Evolutionary conservation across 176 grass and related monocot species (phyloP).

Genomic region (Pontederia paniculata): DNA sequence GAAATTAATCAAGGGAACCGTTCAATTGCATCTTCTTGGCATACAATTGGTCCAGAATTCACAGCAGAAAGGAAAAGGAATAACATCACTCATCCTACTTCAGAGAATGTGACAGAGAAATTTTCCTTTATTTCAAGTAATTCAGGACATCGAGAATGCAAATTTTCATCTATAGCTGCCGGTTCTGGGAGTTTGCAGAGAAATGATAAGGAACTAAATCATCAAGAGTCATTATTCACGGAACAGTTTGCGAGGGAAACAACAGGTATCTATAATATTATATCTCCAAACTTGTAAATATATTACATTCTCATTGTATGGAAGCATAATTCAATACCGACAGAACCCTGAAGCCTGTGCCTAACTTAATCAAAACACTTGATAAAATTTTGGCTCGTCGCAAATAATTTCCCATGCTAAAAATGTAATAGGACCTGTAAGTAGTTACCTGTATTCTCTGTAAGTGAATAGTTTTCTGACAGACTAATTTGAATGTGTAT

Average conservation of each 20-base stretch:
- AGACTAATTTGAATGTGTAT: constrained; percentile 1
- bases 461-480: not conserved
- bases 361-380: too few relatives aligned
- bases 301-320: too few relatives aligned
- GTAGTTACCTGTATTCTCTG: too few relatives aligned
- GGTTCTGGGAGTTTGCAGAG: not conserved
- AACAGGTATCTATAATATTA: constrained; percentile 31
- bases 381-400: too few relatives aligned
- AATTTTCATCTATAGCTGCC: constrained; percentile 15
- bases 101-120: constrained; percentile 49
- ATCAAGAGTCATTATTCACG: constrained; percentile 20
- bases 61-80: constrained; percentile 43
- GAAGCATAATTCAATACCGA: too few relatives aligned
- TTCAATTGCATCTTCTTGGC: constrained; percentile 21
- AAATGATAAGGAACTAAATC: constrained; percentile 4
- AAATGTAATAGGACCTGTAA: too few relatives aligned
- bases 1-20: constrained; percentile 21
- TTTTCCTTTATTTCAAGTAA: constrained; percentile 55
- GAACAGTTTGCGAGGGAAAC: constrained; percentile 24
- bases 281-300: not conserved
- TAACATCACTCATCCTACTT: constrained; percentile 31
- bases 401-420: too few relatives aligned
- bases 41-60: constrained; percentile 22
- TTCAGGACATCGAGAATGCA: constrained; percentile 17
- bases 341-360: too few relatives aligned